A percentile compares a stretch with the other conserved stretches of the same genome.
phyloP scores from a whole-genome alignment of 2,329 filamentous ascomycete species.

The Nigrospora osmanthi region DNA sequence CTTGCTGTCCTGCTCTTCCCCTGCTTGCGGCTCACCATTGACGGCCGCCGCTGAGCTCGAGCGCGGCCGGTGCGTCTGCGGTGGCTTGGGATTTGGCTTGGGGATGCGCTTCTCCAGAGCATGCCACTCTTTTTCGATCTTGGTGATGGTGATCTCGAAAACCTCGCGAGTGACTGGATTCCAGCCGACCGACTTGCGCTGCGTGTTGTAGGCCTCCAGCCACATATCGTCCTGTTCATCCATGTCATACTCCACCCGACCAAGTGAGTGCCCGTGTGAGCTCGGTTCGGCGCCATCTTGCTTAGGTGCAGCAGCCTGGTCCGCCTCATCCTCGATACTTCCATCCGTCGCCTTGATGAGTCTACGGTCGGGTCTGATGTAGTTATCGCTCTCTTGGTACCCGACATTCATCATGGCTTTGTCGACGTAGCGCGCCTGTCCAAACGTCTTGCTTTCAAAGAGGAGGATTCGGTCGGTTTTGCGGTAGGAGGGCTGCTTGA shows the following conservation, averaged over 20 bases:
- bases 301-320: slow-evolving; percentile 35
- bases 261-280: slow-evolving; percentile 45
- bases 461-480: slow-evolving; percentile 71
- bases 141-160: slow-evolving; percentile 97
- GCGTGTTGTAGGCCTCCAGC: slow-evolving; percentile 76
- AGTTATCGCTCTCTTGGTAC: slow-evolving; percentile 91
- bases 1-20: slow-evolving; percentile 94
- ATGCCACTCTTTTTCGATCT: slow-evolving; percentile 98
- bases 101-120: slow-evolving; percentile 92
- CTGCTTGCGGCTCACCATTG: slow-evolving; percentile 80
- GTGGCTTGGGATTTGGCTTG: slow-evolving; percentile 92
- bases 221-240: slow-evolving; percentile 98
- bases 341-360: slow-evolving; percentile 58
- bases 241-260: slow-evolving; percentile 97
- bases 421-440: slow-evolving; percentile 86
- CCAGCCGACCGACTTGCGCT: slow-evolving; percentile 65
- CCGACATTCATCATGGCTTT: slow-evolving; percentile 94
- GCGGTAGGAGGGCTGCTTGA: slow-evolving; percentile 69
- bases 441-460: slow-evolving; percentile 78
- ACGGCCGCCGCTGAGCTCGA: slow-evolving; percentile 93
- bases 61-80: slow-evolving; percentile 84
- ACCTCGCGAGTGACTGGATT: slow-evolving; percentile 86
- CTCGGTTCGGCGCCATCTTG: slow-evolving; percentile 47
- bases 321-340: slow-evolving; percentile 51
- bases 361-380: slow-evolving; percentile 66